These are phyloP conservation scores for Castanospermum australe DNA, from an alignment of 306 rosid genomes.

Conservation along the genomic window DNA sequence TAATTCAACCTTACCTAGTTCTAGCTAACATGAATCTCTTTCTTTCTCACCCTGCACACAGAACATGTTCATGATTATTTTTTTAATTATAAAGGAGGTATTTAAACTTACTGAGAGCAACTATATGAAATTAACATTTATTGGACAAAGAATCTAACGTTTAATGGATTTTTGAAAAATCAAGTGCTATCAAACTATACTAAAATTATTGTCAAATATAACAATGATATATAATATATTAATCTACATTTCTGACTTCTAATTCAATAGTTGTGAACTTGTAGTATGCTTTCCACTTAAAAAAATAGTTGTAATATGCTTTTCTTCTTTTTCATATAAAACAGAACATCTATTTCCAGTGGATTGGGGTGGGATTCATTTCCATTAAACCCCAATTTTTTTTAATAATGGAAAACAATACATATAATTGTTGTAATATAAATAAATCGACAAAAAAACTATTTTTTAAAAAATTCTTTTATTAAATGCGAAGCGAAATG, in stretches of 20 bases:
- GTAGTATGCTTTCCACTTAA: neutral
- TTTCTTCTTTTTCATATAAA: neutral
- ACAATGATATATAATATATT: neutral
- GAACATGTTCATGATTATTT: no score
- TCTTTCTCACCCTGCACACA: neutral
- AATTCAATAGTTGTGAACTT: neutral
- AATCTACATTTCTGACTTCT: neutral
- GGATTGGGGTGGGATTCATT: neutral
- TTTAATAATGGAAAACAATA: no score
- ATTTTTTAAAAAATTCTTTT: neutral
- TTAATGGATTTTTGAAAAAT: neutral
- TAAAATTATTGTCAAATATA: neutral
- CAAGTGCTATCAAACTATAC: neutral
- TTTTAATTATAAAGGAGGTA: neutral
- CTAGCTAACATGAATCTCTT: neutral
- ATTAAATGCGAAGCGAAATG: conserved; percentile 29
- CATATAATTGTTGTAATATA: neutral
- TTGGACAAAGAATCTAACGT: neutral
- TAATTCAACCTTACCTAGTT: neutral
- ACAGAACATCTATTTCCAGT: neutral
- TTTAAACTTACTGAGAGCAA: neutral
- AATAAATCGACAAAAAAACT: neutral
- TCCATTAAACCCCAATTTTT: neutral
- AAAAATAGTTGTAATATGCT: neutral
- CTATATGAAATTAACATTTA: neutral